Base-by-base conservation (phyloP, 2,329 filamentous ascomycete species). In the Colletotrichum viniferum region DNA sequence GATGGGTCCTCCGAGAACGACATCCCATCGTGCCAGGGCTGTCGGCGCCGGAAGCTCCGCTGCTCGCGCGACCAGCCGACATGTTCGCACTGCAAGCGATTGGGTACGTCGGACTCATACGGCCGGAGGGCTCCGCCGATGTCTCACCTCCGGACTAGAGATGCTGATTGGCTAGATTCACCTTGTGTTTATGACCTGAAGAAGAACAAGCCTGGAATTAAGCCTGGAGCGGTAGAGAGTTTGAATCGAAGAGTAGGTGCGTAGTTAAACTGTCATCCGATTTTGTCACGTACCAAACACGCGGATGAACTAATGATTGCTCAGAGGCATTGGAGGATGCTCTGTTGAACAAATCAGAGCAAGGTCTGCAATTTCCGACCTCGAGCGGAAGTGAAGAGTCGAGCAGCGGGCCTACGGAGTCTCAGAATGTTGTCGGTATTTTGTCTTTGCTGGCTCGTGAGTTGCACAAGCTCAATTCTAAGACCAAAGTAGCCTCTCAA, bases 61-160 rank as follows among this genome's bases (percentile, higher is more conserved):
- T 85, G 83, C 76, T 83, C 81, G n/a, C 78, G 82, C 26, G 82
- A 84, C 58, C 77, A 79, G 52, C 82, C 82, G n/a, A 69, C 77
- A 9, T 84, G 83, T 70, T 77, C 79, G 3, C 80, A 84, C 34
- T 84, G 83, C 76, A 77, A 74, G 30, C 77, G 81, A 73, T 75
- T 82, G 14, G 77, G 81, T 83, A 73, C 48, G 76, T 68, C 32
- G 18, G 30, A 38, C 18, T 63, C 30, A 10, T 10, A 5, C 32
- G 32, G 18, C 32, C 43, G 48, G 32, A 6, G 8, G 4, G 18
- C 14, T 28, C 26, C 28, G 28, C 48, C 26, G 30, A 24, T 38
- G 65, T 60, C 65, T 43, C 14, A 30, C 32, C 14, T 30, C 0
- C 24, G 24, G 8, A 26, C 0, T 38, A 30, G 16, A 21, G n/a